Evolutionary conservation across 306 rosid genomes (phyloP), one percentile per base, ranked within the genome.

Genomic region (Cercis canadensis): DNA sequence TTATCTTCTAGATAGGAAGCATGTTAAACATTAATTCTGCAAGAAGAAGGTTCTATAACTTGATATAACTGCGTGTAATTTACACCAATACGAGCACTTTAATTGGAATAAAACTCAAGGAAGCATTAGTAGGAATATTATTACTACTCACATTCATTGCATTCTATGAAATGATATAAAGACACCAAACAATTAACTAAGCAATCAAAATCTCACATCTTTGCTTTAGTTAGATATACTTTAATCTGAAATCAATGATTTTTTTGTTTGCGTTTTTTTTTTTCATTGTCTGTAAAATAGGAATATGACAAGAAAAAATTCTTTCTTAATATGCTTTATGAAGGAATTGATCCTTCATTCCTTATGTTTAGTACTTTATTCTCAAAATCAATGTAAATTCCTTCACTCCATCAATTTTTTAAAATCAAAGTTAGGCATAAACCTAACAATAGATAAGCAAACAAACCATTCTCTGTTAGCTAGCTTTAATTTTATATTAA

Each of bases 321-420:
- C 67, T 51, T 33, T 60, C 49, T 17, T 52, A 76, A 60, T 70
- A 45, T 49, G 66, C 58, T 67, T 58, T 34, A 1, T 33, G 44
- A 64, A 57, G 72, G 87, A 82, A 82, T 67, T 69, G 82, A 85
- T 90, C 85, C 89, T 44, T 46, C 75, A 70, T 83, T 83, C 89
- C 71, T 44, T 16, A 60, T 78, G 85, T 80, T 85, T 73, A 61
- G 68, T 9, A 47, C 91, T 84, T 80, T 82, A 88, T 80, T 88
- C 83, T 73, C 41, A 56, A 73, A 69, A 80, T 67, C 82, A 70
- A 46, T 60, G 70, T 53, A 31, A 67, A 65, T 78, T 70, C 78
- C 60, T 80, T 9, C 17, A 55, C 75, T 68, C 78, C 57, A 55
- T 75, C 51, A 52, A 24, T 24, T 24, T 24, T 73, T 66, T 71